A percentile compares a stretch with the other conserved stretches of the same genome.
Conservation (phyloP, 73 alveolate species). For the Paramecium biaurelia region DNA sequence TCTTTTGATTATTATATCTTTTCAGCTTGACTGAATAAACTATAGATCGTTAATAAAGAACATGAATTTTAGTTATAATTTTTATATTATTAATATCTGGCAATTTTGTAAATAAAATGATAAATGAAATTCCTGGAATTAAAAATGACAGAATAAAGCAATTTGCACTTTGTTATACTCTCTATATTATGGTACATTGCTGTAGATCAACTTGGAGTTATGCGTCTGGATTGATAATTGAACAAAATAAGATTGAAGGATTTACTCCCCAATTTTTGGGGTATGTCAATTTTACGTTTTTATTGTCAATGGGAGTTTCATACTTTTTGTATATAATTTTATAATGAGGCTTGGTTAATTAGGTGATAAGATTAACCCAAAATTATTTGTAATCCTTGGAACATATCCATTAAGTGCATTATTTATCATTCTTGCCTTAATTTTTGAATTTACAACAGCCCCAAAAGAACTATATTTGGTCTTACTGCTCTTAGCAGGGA, state of each 20-base stretch:
- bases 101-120: not conserved
- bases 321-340: not conserved
- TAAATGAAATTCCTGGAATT: not conserved
- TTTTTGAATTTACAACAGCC: not conserved
- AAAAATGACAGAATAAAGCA: not conserved
- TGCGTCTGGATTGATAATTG: conserved; percentile 1
- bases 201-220: conserved; percentile 45
- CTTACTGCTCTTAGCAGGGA: not conserved
- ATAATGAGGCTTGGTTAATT: conserved; percentile 9
- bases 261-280: conserved; percentile 14
- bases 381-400: not conserved
- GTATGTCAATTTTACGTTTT: conserved; percentile 30
- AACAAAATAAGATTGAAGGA: not conserved
- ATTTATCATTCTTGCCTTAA: not conserved
- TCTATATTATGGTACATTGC: conserved; percentile 14
- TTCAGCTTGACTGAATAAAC: not conserved
- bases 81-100: not conserved
- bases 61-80: not conserved
- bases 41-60: not conserved
- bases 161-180: not conserved
- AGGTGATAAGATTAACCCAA: conserved; percentile 26
- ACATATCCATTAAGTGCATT: not conserved
- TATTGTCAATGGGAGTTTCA: not conserved
- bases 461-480: not conserved
- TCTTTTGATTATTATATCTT: not conserved